Evolutionary conservation across 1,284 basidiomycete genomes (phyloP), one percentile per base, ranked within the genome.

Genomic region (Cryptococcus wingfieldii): DNA sequence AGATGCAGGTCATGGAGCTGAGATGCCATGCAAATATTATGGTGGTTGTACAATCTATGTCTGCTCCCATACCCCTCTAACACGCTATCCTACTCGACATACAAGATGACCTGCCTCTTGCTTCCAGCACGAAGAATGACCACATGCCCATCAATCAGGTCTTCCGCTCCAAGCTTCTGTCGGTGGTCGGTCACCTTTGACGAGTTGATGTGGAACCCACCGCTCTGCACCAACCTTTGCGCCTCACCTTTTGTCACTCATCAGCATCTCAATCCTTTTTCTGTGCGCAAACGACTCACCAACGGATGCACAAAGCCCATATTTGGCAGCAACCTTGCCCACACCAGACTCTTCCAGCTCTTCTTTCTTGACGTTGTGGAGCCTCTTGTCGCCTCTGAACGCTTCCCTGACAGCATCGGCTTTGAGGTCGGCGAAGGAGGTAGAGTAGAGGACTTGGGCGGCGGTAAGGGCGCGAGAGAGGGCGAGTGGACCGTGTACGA

Each of bases 101-200:
- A 83, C 5, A 91, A 70, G 47, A 92, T 80, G n/a, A 85, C 74
- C 55, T 86, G 79, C 51, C 86, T 87, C 60, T 86, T 84, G 74
- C 86, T 90, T 5, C 91, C 91, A 34, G 84, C 82, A 48, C 87
- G 82, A 23, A 94, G 63, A 54, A 94, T 82, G 10, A 82, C 83
- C 6, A 93, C 68, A 41, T 80, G 80, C 10, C 77, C 80, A 62
- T 86, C 85, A 14, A 93, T 77, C 38, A 94, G 78, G 62, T 86
- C 80, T 0, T 64, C 64, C 23, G 64, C 61, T n/a, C 69, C 59
- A 18, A 90, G 63, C 37, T 58, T 61, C 7, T 63, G 47, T 25
- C 73, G 59, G 6, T 65, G 59, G 48, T 75, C 74, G n/a, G 58
- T 57, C 18, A 84, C 70, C 14, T 74, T 72, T 9, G 60, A 44